Evolutionary conservation across 2,329 filamentous ascomycete genomes (phyloP).

Genomic region (Aureobasidium lini): DNA sequence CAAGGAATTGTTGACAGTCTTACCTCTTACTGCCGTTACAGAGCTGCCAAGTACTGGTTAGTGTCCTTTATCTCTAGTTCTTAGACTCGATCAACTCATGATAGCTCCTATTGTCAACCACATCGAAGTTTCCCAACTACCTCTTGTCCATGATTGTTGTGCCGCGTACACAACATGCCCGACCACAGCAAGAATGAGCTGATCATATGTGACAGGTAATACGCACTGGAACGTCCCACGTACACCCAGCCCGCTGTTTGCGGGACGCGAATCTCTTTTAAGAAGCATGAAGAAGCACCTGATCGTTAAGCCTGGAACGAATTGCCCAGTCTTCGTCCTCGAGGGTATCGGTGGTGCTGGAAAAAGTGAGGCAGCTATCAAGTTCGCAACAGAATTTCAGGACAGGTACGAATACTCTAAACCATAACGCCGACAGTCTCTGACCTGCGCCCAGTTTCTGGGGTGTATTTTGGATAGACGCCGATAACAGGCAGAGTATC

Average conservation of each 20-base stretch:
- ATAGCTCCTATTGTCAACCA: too few species aligned
- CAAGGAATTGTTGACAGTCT: constrained; percentile 6
- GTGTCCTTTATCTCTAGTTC: neutral
- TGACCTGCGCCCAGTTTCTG: constrained; percentile 17
- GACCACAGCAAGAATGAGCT: too few species aligned
- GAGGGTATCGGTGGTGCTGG: constrained; percentile 26
- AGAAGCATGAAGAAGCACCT: neutral
- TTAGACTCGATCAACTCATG: neutral
- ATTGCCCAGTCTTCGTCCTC: constrained; percentile 21
- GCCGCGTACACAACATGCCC: too few species aligned
- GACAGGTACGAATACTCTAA: constrained; percentile 16
- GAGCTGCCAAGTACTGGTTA: neutral
- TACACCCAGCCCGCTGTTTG: neutral
- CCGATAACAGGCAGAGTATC: constrained; percentile 19
- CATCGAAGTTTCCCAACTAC: too few species aligned
- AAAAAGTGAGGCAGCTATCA: constrained; percentile 29
- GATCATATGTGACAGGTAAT: too few species aligned
- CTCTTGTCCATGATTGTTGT: too few species aligned
- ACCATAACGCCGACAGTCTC: neutral
- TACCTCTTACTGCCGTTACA: neutral
- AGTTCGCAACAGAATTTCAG: constrained; percentile 21
- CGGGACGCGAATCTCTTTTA: neutral
- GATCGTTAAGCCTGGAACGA: neutral
- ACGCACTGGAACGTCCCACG: neutral
- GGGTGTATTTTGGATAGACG: constrained; percentile 29